phyloP scores from a whole-genome alignment of 805 yeast genomes.

The Candida jianshihensis region DNA sequence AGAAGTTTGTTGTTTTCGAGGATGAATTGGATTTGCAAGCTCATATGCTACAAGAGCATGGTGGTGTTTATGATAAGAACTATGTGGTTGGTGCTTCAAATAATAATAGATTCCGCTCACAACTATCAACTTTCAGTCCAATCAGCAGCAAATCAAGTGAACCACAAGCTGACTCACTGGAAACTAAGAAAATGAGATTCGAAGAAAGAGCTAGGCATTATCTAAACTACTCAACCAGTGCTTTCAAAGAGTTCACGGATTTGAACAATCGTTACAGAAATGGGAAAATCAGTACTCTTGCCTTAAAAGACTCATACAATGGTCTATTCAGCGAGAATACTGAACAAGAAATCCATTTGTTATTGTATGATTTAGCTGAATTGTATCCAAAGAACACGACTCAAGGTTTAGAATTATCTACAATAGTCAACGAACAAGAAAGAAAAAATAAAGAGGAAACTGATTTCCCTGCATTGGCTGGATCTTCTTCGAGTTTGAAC shows the following conservation, averaged over 20 bases:
- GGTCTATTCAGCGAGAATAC: constrained; percentile 35
- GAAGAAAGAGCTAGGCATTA: constrained; percentile 85
- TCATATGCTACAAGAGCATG: constrained; percentile 81
- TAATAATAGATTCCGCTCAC: constrained; percentile 40
- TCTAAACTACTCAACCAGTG: constrained; percentile 43
- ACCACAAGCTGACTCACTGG: constrained; percentile 31
- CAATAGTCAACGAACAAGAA: constrained; percentile 22
- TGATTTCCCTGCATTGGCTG: constrained; percentile 44
- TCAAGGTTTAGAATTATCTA: constrained; percentile 32
- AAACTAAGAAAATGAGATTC: constrained; percentile 50
- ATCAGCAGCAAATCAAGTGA: constrained; percentile 4
- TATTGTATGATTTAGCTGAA: constrained; percentile 57
- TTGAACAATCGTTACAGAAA: constrained; percentile 42
- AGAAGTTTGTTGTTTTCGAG: constrained; percentile 85
- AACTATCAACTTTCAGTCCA: constrained; percentile 51
- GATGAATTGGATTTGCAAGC: constrained; percentile 82
- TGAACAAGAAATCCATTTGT: constrained; percentile 45
- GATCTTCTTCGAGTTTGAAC: constrained; percentile 16
- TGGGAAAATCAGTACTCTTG: constrained; percentile 39
- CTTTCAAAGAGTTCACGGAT: constrained; percentile 41
- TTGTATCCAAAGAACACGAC: constrained; percentile 41
- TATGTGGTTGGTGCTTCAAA: constrained; percentile 14
- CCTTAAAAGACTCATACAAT: constrained; percentile 40
- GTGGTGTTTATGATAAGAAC: constrained; percentile 44
- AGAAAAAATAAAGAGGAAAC: constrained; percentile 24